phyloP scores from a whole-genome alignment of 2,329 filamentous ascomycete species.

The Calonectria fujianensis region DNA sequence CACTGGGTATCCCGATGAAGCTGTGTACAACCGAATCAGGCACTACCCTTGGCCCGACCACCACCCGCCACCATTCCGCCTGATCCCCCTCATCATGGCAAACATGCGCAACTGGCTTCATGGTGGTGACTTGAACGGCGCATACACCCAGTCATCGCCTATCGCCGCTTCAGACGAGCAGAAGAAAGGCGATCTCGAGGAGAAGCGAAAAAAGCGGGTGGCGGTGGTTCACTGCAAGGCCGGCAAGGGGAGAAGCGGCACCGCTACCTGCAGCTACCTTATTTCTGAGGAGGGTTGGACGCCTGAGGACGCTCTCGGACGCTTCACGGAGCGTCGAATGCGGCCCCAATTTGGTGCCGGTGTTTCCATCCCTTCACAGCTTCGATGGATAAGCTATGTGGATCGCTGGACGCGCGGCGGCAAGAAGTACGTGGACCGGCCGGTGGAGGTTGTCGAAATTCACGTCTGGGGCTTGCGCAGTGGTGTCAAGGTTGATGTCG shows the following conservation, averaged over 20 bases:
- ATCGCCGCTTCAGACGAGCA: conserved; percentile 15
- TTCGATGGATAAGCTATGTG: conserved; percentile 91
- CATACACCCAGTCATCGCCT: conserved; percentile 41
- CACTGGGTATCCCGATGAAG: conserved; percentile 93
- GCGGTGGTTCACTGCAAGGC: conserved; percentile 98
- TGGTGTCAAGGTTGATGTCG: conserved; percentile 90
- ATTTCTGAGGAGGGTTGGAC: conserved; percentile 87
- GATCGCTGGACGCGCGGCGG: conserved; percentile 86
- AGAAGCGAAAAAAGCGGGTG: conserved; percentile 73
- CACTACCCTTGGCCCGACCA: conserved; percentile 99
- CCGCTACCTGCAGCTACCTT: conserved; percentile 89
- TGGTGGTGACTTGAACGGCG: conserved; percentile 65
- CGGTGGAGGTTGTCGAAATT: conserved; percentile 90
- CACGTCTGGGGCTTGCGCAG: conserved; percentile 92
- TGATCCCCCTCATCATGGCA: conserved; percentile 92
- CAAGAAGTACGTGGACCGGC: conserved; percentile 88
- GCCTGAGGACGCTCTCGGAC: conserved; percentile 70
- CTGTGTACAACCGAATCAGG: conserved; percentile 88
- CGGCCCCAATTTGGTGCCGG: conserved; percentile 90
- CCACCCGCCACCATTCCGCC: conserved; percentile 92
- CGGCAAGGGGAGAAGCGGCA: conserved; percentile 94
- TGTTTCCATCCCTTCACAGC: conserved; percentile 93
- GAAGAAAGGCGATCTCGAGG: conserved; percentile 53
- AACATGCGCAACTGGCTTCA: conserved; percentile 94
- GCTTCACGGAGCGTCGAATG: conserved; percentile 90